These are phyloP conservation scores for Fragilaria crotonensis DNA, from an alignment of 108 stramenopile genomes.

Conservation along the genomic window DNA sequence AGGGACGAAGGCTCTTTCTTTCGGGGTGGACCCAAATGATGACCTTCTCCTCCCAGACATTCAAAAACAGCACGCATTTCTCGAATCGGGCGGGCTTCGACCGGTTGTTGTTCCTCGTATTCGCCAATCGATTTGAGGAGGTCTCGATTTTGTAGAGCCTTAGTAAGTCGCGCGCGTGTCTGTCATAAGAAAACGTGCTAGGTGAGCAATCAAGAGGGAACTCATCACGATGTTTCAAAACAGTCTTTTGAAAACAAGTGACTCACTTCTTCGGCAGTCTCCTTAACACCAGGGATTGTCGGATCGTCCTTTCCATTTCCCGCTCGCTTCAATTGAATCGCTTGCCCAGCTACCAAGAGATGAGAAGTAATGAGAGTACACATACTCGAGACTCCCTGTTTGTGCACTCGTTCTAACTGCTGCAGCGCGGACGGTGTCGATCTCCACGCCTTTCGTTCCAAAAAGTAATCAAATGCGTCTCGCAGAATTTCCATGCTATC, in stretches of 20 bases:
- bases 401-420: slow-evolving; percentile 63
- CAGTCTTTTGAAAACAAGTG: neutral
- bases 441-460: slow-evolving; percentile 52
- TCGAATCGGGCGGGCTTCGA: slow-evolving; percentile 66
- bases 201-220: slow-evolving; percentile 1
- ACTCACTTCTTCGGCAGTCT: slow-evolving; percentile 59
- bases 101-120: slow-evolving; percentile 78
- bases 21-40: slow-evolving; percentile 23
- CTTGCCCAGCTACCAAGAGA: slow-evolving; percentile 59
- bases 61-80: slow-evolving; percentile 82
- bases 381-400: slow-evolving; percentile 71
- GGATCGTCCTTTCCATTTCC: slow-evolving; percentile 27
- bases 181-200: slow-evolving; percentile 7
- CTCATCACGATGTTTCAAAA: neutral
- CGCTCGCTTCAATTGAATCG: slow-evolving; percentile 60
- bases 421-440: slow-evolving; percentile 39
- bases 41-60: slow-evolving; percentile 66
- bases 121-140: slow-evolving; percentile 79
- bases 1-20: slow-evolving; percentile 46
- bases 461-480: slow-evolving; percentile 77
- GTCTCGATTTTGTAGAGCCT: slow-evolving; percentile 77
- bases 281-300: slow-evolving; percentile 38
- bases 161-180: slow-evolving; percentile 62
- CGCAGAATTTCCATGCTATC: slow-evolving; percentile 82
- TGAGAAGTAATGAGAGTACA: slow-evolving; percentile 57